Conservation (phyloP, 495 filamentous ascomycete species). For the Hypoxylon lienhwacheense region DNA sequence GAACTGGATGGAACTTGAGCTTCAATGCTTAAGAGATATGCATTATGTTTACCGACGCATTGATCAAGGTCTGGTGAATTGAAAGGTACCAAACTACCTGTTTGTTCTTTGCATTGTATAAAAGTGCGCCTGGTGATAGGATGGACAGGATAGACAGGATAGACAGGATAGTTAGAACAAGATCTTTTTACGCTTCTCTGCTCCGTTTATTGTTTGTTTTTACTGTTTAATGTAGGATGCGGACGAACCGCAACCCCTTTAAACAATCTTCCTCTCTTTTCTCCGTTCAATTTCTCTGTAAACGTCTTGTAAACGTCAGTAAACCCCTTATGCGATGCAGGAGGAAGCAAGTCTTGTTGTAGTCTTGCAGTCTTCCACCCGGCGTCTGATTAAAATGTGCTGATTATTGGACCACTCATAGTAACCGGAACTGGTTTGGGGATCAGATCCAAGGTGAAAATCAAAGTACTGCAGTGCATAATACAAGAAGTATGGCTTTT, state of each 20-base stretch:
- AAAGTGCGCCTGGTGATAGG: conserved; percentile 6
- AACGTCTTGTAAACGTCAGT: no score
- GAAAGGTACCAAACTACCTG: conserved; percentile 23
- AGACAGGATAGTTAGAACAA: no score
- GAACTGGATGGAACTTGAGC: conserved; percentile 18
- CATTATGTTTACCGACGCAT: conserved; percentile 20
- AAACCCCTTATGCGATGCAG: conserved; percentile 31
- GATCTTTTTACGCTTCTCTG: no score
- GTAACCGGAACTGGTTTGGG: conserved; percentile 26
- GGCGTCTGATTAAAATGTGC: conserved; percentile 10
- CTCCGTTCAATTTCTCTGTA: no score
- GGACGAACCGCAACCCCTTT: conserved; percentile 8
- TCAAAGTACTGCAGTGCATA: conserved; percentile 32
- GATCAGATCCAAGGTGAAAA: conserved; percentile 31
- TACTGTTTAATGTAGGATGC: conserved; percentile 9
- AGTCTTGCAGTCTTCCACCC: conserved; percentile 11
- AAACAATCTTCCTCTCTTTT: conserved; percentile 8
- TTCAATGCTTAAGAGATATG: no score
- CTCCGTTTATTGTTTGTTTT: conserved; percentile 6
- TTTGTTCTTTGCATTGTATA: conserved; percentile 26
- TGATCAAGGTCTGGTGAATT: conserved; percentile 19
- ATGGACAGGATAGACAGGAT: conserved; percentile 4
- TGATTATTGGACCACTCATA: conserved; percentile 33
- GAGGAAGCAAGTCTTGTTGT: conserved; percentile 24
- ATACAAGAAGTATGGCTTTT: conserved; percentile 22